Percentiles rank a stretch among this genome's conserved stretches.
phyloP scores from a whole-genome alignment of 768 basidiomycete genomes.

The Mrakia frigida region DNA sequence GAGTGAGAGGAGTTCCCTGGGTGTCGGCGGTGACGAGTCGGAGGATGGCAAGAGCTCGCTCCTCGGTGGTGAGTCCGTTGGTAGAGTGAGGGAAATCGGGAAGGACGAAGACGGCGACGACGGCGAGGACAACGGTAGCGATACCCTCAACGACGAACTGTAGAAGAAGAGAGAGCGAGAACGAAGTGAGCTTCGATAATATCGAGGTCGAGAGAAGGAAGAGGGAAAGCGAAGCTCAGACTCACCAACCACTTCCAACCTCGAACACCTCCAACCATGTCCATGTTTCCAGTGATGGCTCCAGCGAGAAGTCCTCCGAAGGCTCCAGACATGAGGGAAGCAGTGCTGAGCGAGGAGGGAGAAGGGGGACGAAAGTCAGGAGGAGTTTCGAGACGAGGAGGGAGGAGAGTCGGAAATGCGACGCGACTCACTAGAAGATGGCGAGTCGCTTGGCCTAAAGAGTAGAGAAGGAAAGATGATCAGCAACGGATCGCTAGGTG shows the following conservation, averaged over 20 bases:
- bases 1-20: too few relatives aligned
- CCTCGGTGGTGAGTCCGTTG: not conserved
- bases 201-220: too few relatives aligned
- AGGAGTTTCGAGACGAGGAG: not conserved
- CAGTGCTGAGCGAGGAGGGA: constrained; percentile 15
- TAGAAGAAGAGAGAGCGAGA: not conserved
- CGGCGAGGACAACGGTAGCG: not conserved
- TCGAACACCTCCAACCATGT: constrained; percentile 36
- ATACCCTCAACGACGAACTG: not conserved
- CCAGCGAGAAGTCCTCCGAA: constrained; percentile 45
- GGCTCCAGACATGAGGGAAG: constrained; percentile 42
- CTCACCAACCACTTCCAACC: constrained; percentile 39
- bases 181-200: too few relatives aligned
- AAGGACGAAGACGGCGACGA: not conserved
- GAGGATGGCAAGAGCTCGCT: not conserved
- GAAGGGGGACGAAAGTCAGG: not conserved
- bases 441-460: not conserved
- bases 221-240: too few relatives aligned
- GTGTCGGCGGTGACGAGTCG: too few relatives aligned
- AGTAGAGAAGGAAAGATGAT: too few relatives aligned
- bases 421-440: constrained; percentile 5
- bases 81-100: not conserved
- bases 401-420: not conserved
- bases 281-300: constrained; percentile 42
- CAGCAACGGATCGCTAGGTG: not conserved